Conservation (phyloP, 176 grass and related monocot genomes). For the Triticum urartu region DNA sequence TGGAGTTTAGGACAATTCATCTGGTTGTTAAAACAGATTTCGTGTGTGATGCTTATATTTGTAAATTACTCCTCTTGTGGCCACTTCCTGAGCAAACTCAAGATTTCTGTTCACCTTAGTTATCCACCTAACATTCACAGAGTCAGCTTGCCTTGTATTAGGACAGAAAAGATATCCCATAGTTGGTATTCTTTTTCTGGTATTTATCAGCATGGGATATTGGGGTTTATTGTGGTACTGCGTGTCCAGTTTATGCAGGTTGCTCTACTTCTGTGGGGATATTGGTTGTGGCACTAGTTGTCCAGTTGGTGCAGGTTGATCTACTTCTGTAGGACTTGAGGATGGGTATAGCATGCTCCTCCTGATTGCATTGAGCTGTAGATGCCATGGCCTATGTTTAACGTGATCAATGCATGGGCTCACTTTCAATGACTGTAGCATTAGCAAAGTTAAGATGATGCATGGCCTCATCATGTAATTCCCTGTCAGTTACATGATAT, state of each 20-base stretch:
- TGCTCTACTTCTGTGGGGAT: background rate
- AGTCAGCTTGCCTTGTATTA: background rate
- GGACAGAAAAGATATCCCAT: background rate
- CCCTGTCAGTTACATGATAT: background rate
- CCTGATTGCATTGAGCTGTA: background rate
- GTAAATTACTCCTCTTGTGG: background rate
- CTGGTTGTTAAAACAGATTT: background rate
- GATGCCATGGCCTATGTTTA: background rate
- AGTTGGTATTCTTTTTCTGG: background rate
- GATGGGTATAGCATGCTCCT: background rate
- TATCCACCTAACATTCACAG: background rate
- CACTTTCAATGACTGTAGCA: background rate
- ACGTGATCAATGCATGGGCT: background rate
- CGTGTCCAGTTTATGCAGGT: background rate
- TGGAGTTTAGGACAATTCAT: background rate
- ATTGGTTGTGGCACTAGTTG: background rate
- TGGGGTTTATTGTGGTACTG: background rate
- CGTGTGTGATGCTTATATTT: background rate
- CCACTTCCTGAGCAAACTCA: background rate
- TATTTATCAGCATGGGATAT: slow-evolving; percentile 2
- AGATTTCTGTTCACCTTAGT: background rate
- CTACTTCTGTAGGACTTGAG: background rate
- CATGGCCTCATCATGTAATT: background rate
- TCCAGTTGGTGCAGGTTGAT: background rate
- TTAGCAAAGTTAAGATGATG: background rate